These are phyloP conservation scores for Rusavskia elegans DNA, from an alignment of 495 filamentous ascomycete species.

Conservation along the genomic window DNA sequence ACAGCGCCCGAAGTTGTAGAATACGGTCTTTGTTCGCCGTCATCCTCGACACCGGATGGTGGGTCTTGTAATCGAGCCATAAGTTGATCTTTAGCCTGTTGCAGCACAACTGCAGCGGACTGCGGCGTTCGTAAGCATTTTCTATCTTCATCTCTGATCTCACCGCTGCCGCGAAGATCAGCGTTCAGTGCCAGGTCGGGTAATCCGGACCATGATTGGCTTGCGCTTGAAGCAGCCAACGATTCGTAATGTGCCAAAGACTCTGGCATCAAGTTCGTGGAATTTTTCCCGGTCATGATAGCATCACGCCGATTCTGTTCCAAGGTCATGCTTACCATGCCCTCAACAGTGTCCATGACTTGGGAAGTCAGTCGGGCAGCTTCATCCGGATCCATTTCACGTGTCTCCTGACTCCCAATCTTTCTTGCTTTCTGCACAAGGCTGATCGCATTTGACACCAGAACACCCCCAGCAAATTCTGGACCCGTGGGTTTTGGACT, in stretches of 20 bases:
- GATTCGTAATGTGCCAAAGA: background rate
- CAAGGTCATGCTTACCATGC: constrained; percentile 3
- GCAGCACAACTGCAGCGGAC: constrained; percentile 35
- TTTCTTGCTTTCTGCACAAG: background rate
- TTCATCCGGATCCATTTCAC: background rate
- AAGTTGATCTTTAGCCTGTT: constrained; percentile 42
- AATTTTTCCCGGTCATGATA: background rate
- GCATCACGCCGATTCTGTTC: background rate
- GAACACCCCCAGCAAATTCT: background rate
- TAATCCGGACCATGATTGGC: constrained; percentile 18
- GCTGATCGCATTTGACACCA: background rate
- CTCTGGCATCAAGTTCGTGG: background rate
- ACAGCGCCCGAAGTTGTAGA: background rate
- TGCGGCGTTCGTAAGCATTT: constrained; percentile 34
- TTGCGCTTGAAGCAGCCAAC: background rate
- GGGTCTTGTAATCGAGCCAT: constrained; percentile 38
- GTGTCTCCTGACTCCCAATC: background rate
- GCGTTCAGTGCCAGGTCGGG: constrained; percentile 20
- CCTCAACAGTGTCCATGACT: constrained; percentile 5
- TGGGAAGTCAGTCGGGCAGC: background rate
- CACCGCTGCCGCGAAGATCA: constrained; percentile 4
- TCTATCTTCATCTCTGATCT: constrained; percentile 32
- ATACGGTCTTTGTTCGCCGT: constrained; percentile 19
- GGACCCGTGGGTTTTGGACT: background rate
- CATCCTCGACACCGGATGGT: constrained; percentile 27